Conservation (phyloP, 2,329 filamentous ascomycete genomes). For the Diplocarpon rosae region DNA sequence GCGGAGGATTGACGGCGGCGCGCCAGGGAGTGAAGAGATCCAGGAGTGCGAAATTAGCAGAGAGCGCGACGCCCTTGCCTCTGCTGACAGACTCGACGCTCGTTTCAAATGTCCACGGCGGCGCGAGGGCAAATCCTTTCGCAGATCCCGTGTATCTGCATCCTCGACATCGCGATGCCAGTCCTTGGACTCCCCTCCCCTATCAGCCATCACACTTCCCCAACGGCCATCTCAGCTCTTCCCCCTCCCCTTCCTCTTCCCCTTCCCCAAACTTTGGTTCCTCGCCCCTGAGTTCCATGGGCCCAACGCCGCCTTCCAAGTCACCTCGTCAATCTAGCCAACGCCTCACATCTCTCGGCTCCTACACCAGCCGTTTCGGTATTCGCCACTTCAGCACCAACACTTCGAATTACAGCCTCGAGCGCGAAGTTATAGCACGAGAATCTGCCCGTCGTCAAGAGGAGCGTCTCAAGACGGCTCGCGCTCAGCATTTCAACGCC, state of each 20-base stretch:
- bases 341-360: background rate
- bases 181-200: background rate
- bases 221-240: background rate
- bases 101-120: background rate
- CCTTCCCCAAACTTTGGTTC: background rate
- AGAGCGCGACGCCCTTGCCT: background rate
- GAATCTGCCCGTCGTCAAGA: conserved; percentile 2
- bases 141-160: background rate
- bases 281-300: background rate
- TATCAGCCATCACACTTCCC: background rate
- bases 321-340: background rate
- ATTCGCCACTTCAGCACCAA: background rate
- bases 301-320: background rate
- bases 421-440: background rate
- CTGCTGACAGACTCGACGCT: background rate
- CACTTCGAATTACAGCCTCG: background rate
- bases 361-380: background rate
- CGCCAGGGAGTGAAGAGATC: background rate
- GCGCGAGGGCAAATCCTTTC: background rate
- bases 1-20: background rate
- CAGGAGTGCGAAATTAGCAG: background rate
- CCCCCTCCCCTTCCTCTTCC: too few species aligned
- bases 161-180: background rate
- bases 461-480: background rate
- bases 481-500: background rate